Conservation (phyloP, 2,329 filamentous ascomycete genomes). For the Arthroderma uncinatum region DNA sequence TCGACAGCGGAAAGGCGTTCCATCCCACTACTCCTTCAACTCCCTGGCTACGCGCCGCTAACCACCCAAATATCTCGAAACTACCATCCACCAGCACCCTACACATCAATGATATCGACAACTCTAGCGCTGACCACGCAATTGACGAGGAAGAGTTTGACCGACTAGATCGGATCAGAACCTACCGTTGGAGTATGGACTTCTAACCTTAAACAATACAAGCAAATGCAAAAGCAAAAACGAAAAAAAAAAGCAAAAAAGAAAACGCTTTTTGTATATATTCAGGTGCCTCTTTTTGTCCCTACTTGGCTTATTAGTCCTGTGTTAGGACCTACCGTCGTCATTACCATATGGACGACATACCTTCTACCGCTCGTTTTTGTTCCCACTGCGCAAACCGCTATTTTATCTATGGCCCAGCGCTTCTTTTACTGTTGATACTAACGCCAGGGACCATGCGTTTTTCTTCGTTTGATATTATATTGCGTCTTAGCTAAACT, state of each 20-base stretch:
- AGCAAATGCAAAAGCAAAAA: background rate
- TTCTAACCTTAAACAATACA: conserved; percentile 20
- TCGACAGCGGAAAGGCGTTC: conserved; percentile 23
- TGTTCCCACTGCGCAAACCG: background rate
- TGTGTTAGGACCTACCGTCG: background rate
- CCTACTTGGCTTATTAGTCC: background rate
- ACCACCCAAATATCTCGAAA: background rate
- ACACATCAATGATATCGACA: conserved; percentile 11
- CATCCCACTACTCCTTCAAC: conserved; percentile 7
- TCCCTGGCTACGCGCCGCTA: background rate
- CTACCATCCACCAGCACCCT: background rate
- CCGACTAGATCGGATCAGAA: conserved; percentile 26
- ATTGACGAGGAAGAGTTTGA: conserved; percentile 22
- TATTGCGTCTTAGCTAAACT: background rate
- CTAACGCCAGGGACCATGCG: too few species aligned
- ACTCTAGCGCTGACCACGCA: conserved; percentile 13
- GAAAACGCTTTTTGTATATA: conserved; percentile 1
- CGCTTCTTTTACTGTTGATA: background rate
- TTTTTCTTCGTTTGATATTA: background rate
- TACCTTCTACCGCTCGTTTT: background rate
- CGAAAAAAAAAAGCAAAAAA: background rate
- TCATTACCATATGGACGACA: background rate
- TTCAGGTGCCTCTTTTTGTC: background rate
- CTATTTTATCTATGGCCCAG: background rate
- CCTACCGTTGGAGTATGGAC: conserved; percentile 37